These are phyloP conservation scores for Exidia glandulosa DNA, from an alignment of 768 basidiomycete species.

Conservation along the genomic window DNA sequence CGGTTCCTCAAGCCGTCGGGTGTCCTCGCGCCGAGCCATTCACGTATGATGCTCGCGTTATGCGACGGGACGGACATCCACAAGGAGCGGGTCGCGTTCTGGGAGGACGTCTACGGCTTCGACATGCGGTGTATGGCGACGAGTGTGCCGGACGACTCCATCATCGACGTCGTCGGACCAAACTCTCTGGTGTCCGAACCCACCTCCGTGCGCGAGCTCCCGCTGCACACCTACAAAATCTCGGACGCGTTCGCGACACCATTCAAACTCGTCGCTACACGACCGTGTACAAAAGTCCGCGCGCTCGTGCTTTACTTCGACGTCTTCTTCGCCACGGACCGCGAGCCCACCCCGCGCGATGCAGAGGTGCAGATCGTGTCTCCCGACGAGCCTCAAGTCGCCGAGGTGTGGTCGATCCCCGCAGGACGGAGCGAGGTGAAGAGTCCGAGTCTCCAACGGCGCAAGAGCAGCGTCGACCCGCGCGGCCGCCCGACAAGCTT, in stretches of 20 bases:
- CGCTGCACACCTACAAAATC: neutral
- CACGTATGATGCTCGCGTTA: slow-evolving; percentile 71
- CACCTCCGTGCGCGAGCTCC: slow-evolving; percentile 16
- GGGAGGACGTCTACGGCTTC: slow-evolving; percentile 90
- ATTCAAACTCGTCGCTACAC: slow-evolving; percentile 64
- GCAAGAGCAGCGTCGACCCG: slow-evolving; percentile 41
- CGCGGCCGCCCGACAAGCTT: slow-evolving; percentile 50
- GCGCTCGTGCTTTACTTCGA: slow-evolving; percentile 91
- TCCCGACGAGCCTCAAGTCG: slow-evolving; percentile 49
- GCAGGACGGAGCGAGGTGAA: slow-evolving; percentile 23
- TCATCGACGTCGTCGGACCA: slow-evolving; percentile 67
- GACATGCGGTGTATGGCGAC: slow-evolving; percentile 76
- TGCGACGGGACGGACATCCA: slow-evolving; percentile 65
- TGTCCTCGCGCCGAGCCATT: slow-evolving; percentile 86
- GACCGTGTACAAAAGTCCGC: slow-evolving; percentile 53
- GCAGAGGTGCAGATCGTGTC: slow-evolving; percentile 45
- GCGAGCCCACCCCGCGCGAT: slow-evolving; percentile 38
- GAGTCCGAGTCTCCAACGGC: slow-evolving; percentile 45
- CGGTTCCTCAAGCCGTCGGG: slow-evolving; percentile 67
- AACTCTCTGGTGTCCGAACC: slow-evolving; percentile 56
- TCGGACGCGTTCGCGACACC: slow-evolving; percentile 67
- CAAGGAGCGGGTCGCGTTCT: slow-evolving; percentile 80
- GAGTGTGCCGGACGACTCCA: slow-evolving; percentile 66
- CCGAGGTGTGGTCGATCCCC: slow-evolving; percentile 68
- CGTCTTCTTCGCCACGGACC: slow-evolving; percentile 71